Evolutionary conservation across 2,329 filamentous ascomycete species (phyloP).

Genomic region (Aspergillus piperis): DNA sequence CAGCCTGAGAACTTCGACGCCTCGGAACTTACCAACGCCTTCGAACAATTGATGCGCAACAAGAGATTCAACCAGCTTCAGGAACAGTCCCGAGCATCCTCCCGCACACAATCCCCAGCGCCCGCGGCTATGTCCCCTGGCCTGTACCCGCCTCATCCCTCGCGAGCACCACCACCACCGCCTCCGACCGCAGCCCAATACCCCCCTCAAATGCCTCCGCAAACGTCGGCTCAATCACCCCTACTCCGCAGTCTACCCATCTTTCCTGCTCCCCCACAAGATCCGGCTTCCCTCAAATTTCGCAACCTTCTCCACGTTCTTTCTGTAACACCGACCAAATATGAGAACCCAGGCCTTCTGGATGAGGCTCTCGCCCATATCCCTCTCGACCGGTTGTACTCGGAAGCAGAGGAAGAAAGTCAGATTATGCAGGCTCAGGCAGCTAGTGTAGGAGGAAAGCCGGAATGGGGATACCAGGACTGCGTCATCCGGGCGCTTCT

Average conservation of each 20-base stretch:
- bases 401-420: constrained; percentile 89
- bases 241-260: constrained; percentile 63
- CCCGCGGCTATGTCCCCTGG: constrained; percentile 26
- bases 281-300: constrained; percentile 71
- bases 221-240: constrained; percentile 36
- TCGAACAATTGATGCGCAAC: constrained; percentile 82
- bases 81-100: constrained; percentile 60
- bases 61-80: constrained; percentile 84
- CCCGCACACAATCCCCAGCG: constrained; percentile 60
- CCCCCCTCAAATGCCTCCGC: constrained; percentile 22
- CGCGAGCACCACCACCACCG: constrained; percentile 41
- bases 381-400: constrained; percentile 86
- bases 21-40: constrained; percentile 75
- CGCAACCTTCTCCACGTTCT: constrained; percentile 80
- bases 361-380: constrained; percentile 88
- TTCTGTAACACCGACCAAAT: constrained; percentile 85
- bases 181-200: constrained; percentile 30
- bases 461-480: constrained; percentile 97
- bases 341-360: constrained; percentile 91
- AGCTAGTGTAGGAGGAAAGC: constrained; percentile 78
- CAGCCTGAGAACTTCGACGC: constrained; percentile 64
- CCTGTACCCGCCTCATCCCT: constrained; percentile 31
- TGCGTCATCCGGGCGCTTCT: constrained; percentile 88
- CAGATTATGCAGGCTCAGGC: constrained; percentile 87
- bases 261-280: constrained; percentile 73